Conservation (phyloP, 2,329 filamentous ascomycete genomes). For the Penicillium sp. region DNA sequence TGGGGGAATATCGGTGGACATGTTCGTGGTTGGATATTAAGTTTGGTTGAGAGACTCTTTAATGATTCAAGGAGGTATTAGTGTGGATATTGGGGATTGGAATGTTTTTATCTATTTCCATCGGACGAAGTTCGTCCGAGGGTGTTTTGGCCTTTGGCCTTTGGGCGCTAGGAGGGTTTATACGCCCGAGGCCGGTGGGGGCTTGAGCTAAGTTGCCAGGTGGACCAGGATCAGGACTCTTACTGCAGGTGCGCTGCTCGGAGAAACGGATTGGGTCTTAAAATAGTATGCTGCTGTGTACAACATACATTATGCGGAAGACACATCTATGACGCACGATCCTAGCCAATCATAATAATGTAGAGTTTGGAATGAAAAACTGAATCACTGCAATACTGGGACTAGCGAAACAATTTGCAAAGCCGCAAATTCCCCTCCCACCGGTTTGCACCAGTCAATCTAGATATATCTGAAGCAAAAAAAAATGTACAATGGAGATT, state of each 20-base stretch:
- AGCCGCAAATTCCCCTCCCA: background rate
- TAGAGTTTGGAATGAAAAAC: background rate
- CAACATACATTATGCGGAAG: no score
- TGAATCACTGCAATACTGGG: background rate
- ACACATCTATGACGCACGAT: no score
- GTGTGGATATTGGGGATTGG: background rate
- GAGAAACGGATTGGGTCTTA: no score
- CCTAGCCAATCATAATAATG: no score
- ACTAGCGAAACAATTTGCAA: background rate
- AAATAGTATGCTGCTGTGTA: no score
- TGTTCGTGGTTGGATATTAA: background rate
- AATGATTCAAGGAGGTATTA: background rate
- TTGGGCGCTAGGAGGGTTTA: background rate
- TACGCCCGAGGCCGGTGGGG: no score
- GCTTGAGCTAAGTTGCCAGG: no score
- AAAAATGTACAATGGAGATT: slow-evolving; percentile 20
- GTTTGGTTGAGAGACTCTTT: no score
- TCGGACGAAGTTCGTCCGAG: background rate
- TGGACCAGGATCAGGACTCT: no score
- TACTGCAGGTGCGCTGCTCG: no score
- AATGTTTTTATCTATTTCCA: background rate
- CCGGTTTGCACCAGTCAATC: slow-evolving; percentile 10
- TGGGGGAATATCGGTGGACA: background rate
- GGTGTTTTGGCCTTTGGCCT: background rate
- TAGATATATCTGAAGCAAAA: slow-evolving; percentile 13